phyloP scores from a whole-genome alignment of 305 asterid genomes.

The Fraxinus platypoda region DNA sequence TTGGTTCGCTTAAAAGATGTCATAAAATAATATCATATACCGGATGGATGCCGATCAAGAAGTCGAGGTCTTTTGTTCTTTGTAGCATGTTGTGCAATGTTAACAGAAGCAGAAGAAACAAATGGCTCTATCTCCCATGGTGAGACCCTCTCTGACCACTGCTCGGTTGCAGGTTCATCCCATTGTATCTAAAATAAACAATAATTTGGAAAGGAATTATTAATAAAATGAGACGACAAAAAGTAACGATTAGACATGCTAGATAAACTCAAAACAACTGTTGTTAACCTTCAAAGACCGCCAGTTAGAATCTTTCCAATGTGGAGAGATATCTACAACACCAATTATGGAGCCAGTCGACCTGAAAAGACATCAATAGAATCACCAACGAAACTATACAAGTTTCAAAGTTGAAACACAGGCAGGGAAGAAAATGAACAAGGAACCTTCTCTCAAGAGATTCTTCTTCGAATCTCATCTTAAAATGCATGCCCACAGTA shows the following conservation, averaged over 20 bases:
- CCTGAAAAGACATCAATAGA: conserved; percentile 37
- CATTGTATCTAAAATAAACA: conserved; percentile 56
- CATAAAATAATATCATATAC: conserved; percentile 28
- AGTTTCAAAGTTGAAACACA: neutral
- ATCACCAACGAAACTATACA: neutral
- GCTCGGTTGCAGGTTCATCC: conserved; percentile 67
- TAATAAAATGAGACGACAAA: neutral
- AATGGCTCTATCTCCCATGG: conserved; percentile 93
- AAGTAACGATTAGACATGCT: neutral
- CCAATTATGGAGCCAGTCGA: conserved; percentile 83
- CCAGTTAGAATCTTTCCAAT: conserved; percentile 75
- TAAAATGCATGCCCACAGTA: conserved; percentile 76
- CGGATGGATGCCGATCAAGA: conserved; percentile 45
- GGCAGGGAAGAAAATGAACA: neutral
- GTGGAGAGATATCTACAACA: conserved; percentile 54
- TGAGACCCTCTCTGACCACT: conserved; percentile 67
- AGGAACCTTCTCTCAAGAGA: conserved; percentile 75
- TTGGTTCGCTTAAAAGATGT: neutral
- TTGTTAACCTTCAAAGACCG: conserved; percentile 69
- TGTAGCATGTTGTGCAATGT: conserved; percentile 37
- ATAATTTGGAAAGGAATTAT: neutral
- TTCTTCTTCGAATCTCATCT: conserved; percentile 83
- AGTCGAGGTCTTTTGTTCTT: conserved; percentile 74
- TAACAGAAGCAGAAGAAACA: conserved; percentile 44
- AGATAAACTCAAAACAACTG: neutral